Percentiles rank a stretch among this genome's conserved stretches.
Conservation (phyloP, 108 stramenopile species). For the Cylindrotheca closterium region DNA sequence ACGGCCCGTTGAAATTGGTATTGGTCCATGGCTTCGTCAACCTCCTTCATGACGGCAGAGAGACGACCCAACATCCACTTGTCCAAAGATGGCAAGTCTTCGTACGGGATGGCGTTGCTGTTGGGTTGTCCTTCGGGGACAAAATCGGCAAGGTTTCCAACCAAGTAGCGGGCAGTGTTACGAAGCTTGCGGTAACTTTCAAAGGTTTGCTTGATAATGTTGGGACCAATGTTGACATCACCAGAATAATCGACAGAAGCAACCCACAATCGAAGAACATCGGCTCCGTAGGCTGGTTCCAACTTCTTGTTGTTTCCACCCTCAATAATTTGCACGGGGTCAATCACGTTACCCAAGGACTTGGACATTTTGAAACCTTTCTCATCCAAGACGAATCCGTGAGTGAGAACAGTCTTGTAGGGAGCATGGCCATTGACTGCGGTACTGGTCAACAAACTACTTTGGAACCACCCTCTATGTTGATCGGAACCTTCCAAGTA, state of each 20-base stretch:
- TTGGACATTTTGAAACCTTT: constrained; percentile 99
- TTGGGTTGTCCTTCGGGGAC: constrained; percentile 53
- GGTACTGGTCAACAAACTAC: constrained; percentile 93
- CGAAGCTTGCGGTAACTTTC: constrained; percentile 95
- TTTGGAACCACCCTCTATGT: constrained; percentile 99
- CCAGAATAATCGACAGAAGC: constrained; percentile 95
- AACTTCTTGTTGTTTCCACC: constrained; percentile 95
- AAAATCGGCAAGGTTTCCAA: constrained; percentile 93
- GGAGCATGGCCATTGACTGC: constrained; percentile 87
- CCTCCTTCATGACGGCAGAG: constrained; percentile 73
- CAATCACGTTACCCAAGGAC: constrained; percentile 96
- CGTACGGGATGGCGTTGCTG: constrained; percentile 72
- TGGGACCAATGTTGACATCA: constrained; percentile 90
- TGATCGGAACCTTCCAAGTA: constrained; percentile 96
- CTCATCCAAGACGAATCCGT: constrained; percentile 98
- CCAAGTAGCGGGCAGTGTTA: constrained; percentile 94
- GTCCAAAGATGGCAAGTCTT: constrained; percentile 88
- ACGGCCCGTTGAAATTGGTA: constrained; percentile 87
- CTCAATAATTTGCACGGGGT: constrained; percentile 92
- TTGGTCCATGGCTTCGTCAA: constrained; percentile 81
- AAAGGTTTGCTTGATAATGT: constrained; percentile 94
- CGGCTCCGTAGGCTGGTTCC: constrained; percentile 96
- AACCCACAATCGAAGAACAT: constrained; percentile 98
- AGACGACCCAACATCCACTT: constrained; percentile 95
- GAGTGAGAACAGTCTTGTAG: constrained; percentile 96